A percentile compares a stretch with the other conserved stretches of the same genome.
These are phyloP conservation scores for Hapsidospora chrysogenum DNA, from an alignment of 495 filamentous ascomycete genomes.

Conservation along the genomic window DNA sequence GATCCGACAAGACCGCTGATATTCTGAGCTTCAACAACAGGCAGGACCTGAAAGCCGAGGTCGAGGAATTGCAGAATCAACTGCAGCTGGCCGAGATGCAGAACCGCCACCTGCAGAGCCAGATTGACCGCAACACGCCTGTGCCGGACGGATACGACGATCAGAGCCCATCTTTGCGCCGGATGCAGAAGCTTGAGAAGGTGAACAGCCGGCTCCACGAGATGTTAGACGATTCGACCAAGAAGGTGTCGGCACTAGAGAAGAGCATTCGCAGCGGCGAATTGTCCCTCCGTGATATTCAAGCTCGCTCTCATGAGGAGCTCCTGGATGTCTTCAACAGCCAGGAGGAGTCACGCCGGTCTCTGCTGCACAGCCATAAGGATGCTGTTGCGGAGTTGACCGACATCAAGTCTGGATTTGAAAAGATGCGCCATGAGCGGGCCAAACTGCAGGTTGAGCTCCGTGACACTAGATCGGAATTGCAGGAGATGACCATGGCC, in stretches of 20 bases:
- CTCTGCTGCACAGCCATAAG: constrained; percentile 70
- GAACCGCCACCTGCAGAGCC: constrained; percentile 83
- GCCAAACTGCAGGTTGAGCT: constrained; percentile 74
- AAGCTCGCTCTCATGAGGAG: constrained; percentile 88
- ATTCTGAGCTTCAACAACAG: constrained; percentile 75
- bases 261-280: constrained; percentile 78
- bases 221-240: constrained; percentile 84
- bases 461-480: constrained; percentile 66
- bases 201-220: constrained; percentile 88
- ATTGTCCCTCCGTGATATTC: constrained; percentile 77
- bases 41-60: constrained; percentile 80
- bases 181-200: constrained; percentile 82
- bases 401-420: constrained; percentile 72
- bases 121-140: constrained; percentile 46
- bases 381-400: constrained; percentile 67
- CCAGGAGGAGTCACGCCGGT: constrained; percentile 76
- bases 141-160: constrained; percentile 46
- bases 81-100: constrained; percentile 93
- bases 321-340: constrained; percentile 85
- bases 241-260: constrained; percentile 84
- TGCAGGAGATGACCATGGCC: constrained; percentile 58
- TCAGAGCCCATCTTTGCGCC: constrained; percentile 66
- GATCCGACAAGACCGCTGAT: constrained; percentile 81
- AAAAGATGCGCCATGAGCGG: constrained; percentile 67
- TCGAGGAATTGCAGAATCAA: constrained; percentile 89